Evolutionary conservation across 2,329 filamentous ascomycete genomes (phyloP), one percentile per base, ranked within the genome.

Genomic region (Zopfia rhizophila): DNA sequence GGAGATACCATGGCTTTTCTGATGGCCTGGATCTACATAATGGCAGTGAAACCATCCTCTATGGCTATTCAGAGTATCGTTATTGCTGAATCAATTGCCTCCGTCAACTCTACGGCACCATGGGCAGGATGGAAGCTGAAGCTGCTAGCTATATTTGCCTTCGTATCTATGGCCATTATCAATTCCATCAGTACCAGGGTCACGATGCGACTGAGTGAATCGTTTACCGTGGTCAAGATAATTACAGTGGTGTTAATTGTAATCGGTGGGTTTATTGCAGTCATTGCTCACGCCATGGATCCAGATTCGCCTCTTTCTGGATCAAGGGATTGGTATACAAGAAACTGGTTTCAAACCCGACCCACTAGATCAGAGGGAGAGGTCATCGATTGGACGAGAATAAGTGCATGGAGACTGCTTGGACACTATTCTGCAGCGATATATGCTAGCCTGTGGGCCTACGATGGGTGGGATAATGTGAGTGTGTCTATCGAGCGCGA

Each of bases 381-480:
- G 0, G 60, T 42, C 6, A 58, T 71, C 19, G 58, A 72, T 44
- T 72, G 70, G 70, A 40, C 51, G 7, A 56, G 61, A 1, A 55
- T 86, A 29, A 70, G 75, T 4, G 64, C 73, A 19, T 87, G 84
- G 84, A 81, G 84, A 44, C 73, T 81, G 8, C 76, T 85, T 18
- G 84, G 84, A 0, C 80, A 85, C 54, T 80, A 81, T 44, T 83
- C 82, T 3, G 78, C 82, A 1, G 84, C 84, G 0, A 72, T 86
- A 1, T 86, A 86, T 54, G 84, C 79, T 0, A 82, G 82, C 0
- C 61, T 87, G 0, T 87, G 83, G 84, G 84, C 82, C 0, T 87
- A 86, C 48, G 84, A 81, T 0, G 84, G 84, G 0, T 87, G 84
- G 84, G 84, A 87, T 43, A 86, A 86, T 70, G 82, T 82, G 27